Evolutionary conservation across 768 basidiomycete species (phyloP), one percentile per base, ranked within the genome.

Genomic region (Hebeloma cylindrosporum): DNA sequence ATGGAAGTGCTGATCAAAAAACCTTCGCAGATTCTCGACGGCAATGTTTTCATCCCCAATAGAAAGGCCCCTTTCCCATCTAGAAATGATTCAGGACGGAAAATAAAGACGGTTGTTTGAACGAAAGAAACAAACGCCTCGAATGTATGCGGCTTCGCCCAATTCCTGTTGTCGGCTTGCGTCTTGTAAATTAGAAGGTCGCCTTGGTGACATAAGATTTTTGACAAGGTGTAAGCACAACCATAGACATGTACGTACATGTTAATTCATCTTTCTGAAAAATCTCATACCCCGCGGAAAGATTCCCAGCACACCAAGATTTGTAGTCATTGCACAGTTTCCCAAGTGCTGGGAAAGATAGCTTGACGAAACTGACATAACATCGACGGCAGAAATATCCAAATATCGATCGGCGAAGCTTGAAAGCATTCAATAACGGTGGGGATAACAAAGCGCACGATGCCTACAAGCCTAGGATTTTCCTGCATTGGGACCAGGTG

Each of bases 1-100:
- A 50, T 90, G 84, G 56, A 93, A 93, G 57, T 80, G 84, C 48
- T 92, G 90, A 59, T 92, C 89, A 52, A 92, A 93, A 61, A 87
- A 93, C 40, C 78, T 69, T 25, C 88, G 77, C 28, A 93, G 64
- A 52, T 80, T 83, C 52, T 89, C 88, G 2, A 78, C 72, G 0
- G 87, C 88, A 7, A 75, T 53, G 33, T 79, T 79, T 50, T 82
- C 82, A 61, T 92, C 88, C 0, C 85, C 86, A 4, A 77, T 74
- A 9, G 74, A 70, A n/a, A 74, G 58, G 5, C 76, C 79, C 43
- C 77, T 77, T 58, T 88, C 80, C 75, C 79, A 91, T 4, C 89
- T 92, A 52, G 13, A 20, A 27, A 21, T 14, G 18, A 40, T 11
- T 40, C 25, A 34, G 45, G 13, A 11, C 29, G 25, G 22, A 20